Conservation (phyloP, 202 grass and related monocot species). For the Panicum virgatum region DNA sequence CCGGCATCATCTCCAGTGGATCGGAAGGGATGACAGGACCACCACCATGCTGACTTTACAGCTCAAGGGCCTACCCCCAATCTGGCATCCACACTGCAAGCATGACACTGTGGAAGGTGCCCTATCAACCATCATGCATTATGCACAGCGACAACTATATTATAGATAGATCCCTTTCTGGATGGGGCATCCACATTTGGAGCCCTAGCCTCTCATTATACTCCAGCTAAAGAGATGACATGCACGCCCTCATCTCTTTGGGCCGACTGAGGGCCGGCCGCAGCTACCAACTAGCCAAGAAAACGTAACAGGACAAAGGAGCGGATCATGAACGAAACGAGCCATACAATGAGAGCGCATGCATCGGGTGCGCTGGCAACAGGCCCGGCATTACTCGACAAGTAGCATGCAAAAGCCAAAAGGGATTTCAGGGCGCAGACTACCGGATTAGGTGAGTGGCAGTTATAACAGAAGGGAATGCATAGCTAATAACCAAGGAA, state of each 20-base stretch:
- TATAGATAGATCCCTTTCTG: not conserved
- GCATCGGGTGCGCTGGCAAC: constrained; percentile 26
- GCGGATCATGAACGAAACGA: not conserved
- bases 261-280: not conserved
- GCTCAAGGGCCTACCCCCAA: constrained; percentile 27
- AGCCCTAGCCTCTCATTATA: not conserved
- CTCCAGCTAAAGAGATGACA: constrained; percentile 3
- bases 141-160: not conserved
- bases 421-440: not conserved
- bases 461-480: not conserved
- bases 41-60: constrained; percentile 19
- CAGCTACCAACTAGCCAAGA: constrained; percentile 25
- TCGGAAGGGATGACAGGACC: constrained; percentile 3
- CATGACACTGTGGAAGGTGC: not conserved
- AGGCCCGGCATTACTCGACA: constrained; percentile 27
- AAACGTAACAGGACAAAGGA: not conserved
- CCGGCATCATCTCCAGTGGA: not conserved
- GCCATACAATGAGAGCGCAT: constrained; percentile 29
- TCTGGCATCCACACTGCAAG: constrained; percentile 15
- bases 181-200: not conserved
- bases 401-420: constrained; percentile 19
- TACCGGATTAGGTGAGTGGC: too few relatives aligned
- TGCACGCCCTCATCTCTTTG: not conserved
- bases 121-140: not conserved
- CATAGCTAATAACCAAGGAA: not conserved